phyloP scores from a whole-genome alignment of 371 early-diverging fungal genomes.

The Phascolomyces articulosus region DNA sequence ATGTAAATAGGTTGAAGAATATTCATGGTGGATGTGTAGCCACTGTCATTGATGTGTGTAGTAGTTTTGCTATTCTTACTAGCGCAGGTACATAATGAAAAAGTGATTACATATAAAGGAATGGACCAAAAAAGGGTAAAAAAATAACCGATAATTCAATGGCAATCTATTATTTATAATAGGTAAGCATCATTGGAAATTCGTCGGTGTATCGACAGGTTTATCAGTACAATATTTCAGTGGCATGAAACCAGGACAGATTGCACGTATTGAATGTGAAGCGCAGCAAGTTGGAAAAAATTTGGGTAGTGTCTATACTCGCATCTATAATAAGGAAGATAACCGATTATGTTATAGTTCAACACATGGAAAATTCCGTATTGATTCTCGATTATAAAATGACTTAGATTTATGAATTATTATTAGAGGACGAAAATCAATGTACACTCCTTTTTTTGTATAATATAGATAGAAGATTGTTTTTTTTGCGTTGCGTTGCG shows the following conservation, averaged over 20 bases:
- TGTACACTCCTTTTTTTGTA: no score
- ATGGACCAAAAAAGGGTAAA: no score
- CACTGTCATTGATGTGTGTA: constrained; percentile 48
- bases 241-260: constrained; percentile 29
- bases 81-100: constrained; percentile 15
- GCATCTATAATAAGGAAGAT: constrained; percentile 30
- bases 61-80: constrained; percentile 35
- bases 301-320: constrained; percentile 39
- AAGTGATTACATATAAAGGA: no score
- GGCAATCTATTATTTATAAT: neutral
- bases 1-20: constrained; percentile 21
- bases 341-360: constrained; percentile 38
- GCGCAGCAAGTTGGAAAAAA: constrained; percentile 38
- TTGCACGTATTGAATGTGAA: constrained; percentile 39
- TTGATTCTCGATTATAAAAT: constrained; percentile 28
- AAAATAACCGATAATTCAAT: no score
- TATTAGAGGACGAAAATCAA: no score
- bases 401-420: no score
- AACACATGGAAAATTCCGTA: constrained; percentile 42
- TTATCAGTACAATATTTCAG: constrained; percentile 33
- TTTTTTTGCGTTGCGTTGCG: no score
- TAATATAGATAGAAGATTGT: no score
- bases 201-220: constrained; percentile 46
- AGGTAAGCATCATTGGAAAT: constrained; percentile 29
- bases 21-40: constrained; percentile 53